Evolutionary conservation across 2,329 filamentous ascomycete genomes (phyloP).

Genomic region (Pestalotiopsis sp.): DNA sequence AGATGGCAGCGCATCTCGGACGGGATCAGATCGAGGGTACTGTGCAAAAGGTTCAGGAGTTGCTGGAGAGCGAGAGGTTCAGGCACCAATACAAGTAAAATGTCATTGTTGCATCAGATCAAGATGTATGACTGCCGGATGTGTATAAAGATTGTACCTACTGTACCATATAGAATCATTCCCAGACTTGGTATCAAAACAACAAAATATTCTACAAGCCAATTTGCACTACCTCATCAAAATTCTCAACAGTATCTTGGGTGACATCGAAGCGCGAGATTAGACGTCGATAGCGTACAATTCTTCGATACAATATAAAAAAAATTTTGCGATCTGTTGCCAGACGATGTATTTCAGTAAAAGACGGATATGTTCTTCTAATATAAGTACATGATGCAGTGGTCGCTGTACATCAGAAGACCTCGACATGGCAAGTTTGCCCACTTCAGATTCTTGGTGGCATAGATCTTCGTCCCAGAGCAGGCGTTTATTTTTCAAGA

Average conservation of each 20-base stretch:
- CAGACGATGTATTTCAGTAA: no score
- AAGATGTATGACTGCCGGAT: not conserved
- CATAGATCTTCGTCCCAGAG: no score
- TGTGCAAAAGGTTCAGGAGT: slow-evolving; percentile 58
- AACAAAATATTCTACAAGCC: not conserved
- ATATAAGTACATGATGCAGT: no score
- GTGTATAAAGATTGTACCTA: slow-evolving; percentile 17
- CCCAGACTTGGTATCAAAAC: not conserved
- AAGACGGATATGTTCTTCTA: no score
- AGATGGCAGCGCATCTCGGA: slow-evolving; percentile 58
- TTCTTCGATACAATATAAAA: no score
- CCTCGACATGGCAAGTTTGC: no score
- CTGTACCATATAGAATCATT: slow-evolving; percentile 7
- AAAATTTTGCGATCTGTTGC: no score
- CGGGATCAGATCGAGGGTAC: slow-evolving; percentile 52
- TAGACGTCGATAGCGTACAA: no score
- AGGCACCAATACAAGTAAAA: slow-evolving; percentile 22
- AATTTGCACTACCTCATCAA: not conserved
- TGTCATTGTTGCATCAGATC: not conserved
- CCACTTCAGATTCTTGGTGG: no score
- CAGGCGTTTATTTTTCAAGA: no score
- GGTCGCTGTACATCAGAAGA: no score
- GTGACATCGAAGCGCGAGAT: not conserved
- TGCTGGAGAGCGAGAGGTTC: slow-evolving; percentile 55
- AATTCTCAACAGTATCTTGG: not conserved